Evolutionary conservation across 2,329 filamentous ascomycete genomes (phyloP).

Genomic region (Ophiostoma populinum): DNA sequence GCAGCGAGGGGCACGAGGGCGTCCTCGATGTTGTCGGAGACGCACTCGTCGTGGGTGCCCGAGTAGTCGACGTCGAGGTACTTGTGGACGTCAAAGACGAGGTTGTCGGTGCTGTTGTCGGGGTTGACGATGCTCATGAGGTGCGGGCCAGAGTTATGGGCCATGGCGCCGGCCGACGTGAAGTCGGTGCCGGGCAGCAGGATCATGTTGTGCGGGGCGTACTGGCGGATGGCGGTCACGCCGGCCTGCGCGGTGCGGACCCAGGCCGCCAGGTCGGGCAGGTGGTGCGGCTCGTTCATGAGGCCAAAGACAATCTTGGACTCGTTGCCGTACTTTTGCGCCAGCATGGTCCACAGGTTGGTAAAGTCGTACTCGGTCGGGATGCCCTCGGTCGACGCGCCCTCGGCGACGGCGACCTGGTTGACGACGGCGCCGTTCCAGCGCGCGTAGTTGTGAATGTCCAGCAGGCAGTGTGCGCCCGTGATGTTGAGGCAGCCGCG

Average conservation of each 20-base stretch:
- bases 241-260: conserved; percentile 41
- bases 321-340: conserved; percentile 36
- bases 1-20: conserved; percentile 22
- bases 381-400: too few species aligned
- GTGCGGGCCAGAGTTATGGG: conserved; percentile 5
- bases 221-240: conserved; percentile 49
- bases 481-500: conserved; percentile 30
- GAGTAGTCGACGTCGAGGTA: conserved; percentile 41
- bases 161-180: conserved; percentile 24
- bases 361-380: conserved; percentile 45
- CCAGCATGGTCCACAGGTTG: conserved; percentile 38
- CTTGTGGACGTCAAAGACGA: conserved; percentile 39
- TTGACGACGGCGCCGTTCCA: conserved; percentile 46
- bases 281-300: conserved; percentile 53
- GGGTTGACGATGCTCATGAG: too few species aligned
- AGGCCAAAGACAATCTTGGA: conserved; percentile 42
- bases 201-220: conserved; percentile 41
- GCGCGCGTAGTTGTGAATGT: conserved; percentile 38
- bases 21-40: conserved; percentile 24
- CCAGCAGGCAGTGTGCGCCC: conserved; percentile 31
- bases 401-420: too few species aligned
- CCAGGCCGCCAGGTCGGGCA: conserved; percentile 36
- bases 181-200: conserved; percentile 41
- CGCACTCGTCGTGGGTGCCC: conserved; percentile 33
- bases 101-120: too few species aligned